A percentile compares a stretch with the other conserved stretches of the same genome.
phyloP scores from a whole-genome alignment of 768 basidiomycete genomes.

The Cystobasidium onofrii region DNA sequence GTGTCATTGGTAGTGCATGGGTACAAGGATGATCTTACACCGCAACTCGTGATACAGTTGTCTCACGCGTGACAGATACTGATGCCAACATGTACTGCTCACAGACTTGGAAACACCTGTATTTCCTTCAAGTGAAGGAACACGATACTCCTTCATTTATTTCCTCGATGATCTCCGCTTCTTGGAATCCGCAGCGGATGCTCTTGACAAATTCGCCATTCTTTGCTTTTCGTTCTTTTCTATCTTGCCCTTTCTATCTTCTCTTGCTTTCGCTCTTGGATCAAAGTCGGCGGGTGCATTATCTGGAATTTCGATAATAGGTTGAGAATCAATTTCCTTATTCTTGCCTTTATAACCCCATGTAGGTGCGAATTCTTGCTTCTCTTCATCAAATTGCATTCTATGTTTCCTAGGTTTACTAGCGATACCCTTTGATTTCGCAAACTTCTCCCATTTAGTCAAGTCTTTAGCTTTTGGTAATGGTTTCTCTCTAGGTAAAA shows the following conservation, averaged over 20 bases:
- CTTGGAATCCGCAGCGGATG: background rate
- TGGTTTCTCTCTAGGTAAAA: constrained; percentile 80
- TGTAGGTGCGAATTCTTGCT: constrained; percentile 78
- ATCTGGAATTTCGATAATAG: constrained; percentile 81
- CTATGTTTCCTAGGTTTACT: constrained; percentile 66
- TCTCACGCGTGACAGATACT: background rate
- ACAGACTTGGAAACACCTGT: too few species aligned
- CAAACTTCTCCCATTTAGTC: constrained; percentile 96
- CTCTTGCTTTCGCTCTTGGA: constrained; percentile 3
- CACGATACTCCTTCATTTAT: background rate
- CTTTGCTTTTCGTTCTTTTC: constrained; percentile 15
- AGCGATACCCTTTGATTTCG: constrained; percentile 79
- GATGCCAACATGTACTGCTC: background rate
- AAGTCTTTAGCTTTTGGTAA: constrained; percentile 83
- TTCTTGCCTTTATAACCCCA: constrained; percentile 85
- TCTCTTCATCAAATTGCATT: constrained; percentile 88
- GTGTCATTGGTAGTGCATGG: background rate
- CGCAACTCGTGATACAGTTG: background rate
- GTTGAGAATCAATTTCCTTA: constrained; percentile 72
- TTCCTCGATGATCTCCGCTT: background rate
- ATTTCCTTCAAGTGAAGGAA: background rate
- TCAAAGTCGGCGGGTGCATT: constrained; percentile 58
- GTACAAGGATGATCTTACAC: background rate
- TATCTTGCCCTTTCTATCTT: constrained; percentile 18
- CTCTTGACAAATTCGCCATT: constrained; percentile 3